Evolutionary conservation across 2,329 filamentous ascomycete genomes (phyloP).

Genomic region (Aspergillus aculeatus): DNA sequence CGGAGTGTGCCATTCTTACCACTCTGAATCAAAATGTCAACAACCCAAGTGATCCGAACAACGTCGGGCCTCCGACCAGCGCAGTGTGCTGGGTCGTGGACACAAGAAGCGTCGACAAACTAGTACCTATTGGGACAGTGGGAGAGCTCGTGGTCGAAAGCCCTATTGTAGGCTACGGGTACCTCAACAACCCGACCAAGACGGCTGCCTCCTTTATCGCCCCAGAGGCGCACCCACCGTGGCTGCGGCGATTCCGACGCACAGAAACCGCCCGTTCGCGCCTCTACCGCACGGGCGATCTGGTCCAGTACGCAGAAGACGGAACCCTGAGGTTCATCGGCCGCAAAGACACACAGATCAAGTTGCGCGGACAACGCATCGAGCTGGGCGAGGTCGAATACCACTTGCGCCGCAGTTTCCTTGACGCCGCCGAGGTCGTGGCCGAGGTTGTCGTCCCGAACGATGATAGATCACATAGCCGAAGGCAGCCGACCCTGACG

Average conservation of each 20-base stretch:
- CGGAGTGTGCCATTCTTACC: constrained; percentile 1
- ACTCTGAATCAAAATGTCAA: neutral
- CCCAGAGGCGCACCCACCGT: neutral
- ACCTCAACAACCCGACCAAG: constrained; percentile 30
- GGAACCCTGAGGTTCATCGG: constrained; percentile 6
- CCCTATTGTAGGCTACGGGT: constrained; percentile 40
- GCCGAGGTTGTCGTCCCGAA: neutral
- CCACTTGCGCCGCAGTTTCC: neutral
- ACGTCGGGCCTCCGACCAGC: constrained; percentile 9
- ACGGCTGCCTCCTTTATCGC: constrained; percentile 15
- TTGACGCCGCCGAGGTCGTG: neutral
- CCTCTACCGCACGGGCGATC: constrained; percentile 9
- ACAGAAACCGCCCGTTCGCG: neutral
- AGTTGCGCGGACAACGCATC: constrained; percentile 11
- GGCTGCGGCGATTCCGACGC: neutral
- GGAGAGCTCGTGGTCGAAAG: constrained; percentile 47
- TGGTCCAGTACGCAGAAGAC: constrained; percentile 7
- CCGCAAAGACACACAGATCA: constrained; percentile 10
- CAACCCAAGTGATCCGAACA: neutral
- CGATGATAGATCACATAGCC: neutral
- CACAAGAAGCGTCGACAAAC: constrained; percentile 14
- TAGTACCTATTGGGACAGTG: constrained; percentile 15
- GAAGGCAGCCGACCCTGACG: neutral
- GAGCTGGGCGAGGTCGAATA: constrained; percentile 10
- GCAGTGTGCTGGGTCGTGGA: constrained; percentile 26